Evolutionary conservation across 2,329 filamentous ascomycete species (phyloP).

Genomic region (Ampelomyces quisqualis): DNA sequence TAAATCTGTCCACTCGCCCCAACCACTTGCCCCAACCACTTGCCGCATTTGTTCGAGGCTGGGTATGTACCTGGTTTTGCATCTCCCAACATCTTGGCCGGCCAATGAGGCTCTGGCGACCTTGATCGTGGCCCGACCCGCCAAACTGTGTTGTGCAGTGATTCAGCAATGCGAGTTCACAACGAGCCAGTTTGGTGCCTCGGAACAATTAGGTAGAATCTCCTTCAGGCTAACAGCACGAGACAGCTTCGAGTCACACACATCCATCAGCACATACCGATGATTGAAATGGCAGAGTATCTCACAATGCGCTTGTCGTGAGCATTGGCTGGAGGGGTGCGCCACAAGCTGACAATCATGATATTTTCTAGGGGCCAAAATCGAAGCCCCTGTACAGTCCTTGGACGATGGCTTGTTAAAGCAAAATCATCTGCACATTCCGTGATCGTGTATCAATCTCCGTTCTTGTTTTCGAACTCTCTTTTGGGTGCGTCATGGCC

Average conservation of each 20-base stretch:
- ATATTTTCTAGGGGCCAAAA: not conserved
- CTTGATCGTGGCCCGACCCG: too few relatives aligned
- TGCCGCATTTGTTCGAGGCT: not conserved
- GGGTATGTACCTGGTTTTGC: not conserved
- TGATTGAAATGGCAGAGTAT: too few relatives aligned
- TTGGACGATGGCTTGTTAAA: constrained; percentile 1
- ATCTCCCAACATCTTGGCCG: not conserved
- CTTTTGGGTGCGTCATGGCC: not conserved
- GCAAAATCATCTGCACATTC: not conserved
- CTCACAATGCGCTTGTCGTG: not conserved
- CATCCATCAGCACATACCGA: too few relatives aligned
- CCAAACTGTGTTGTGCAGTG: too few relatives aligned
- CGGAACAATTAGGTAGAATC: too few relatives aligned
- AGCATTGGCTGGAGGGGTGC: not conserved
- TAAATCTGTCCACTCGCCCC: too few relatives aligned
- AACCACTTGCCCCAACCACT: not conserved
- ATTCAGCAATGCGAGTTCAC: too few relatives aligned
- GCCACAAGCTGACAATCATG: not conserved
- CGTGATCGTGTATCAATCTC: not conserved
- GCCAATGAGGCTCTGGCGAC: not conserved
- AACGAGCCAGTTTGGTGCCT: too few relatives aligned
- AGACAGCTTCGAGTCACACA: too few relatives aligned
- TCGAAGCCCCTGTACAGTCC: not conserved
- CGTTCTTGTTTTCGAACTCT: not conserved
- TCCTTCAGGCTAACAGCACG: too few relatives aligned